phyloP scores from a whole-genome alignment of 2,329 filamentous ascomycete species.

The Cladophialophora yegresii region DNA sequence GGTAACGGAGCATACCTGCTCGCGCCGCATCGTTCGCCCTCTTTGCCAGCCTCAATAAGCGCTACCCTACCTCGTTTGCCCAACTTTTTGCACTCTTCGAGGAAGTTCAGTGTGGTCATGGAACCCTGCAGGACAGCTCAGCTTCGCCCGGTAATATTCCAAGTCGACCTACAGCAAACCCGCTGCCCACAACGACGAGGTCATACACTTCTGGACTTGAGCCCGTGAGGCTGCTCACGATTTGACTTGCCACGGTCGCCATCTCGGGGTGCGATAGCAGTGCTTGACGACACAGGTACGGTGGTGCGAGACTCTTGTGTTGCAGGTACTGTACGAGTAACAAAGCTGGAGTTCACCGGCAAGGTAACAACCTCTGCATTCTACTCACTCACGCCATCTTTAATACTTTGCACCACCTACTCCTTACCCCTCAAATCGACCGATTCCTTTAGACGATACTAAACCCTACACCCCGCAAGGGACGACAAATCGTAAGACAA shows the following conservation, averaged over 20 bases:
- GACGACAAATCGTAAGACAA: constrained; percentile 15
- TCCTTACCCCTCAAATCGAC: constrained; percentile 16
- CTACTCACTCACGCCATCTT: not conserved
- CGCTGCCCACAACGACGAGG: constrained; percentile 46
- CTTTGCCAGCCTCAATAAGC: constrained; percentile 45
- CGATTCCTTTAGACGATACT: not conserved
- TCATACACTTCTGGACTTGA: constrained; percentile 39
- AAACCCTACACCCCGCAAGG: constrained; percentile 18
- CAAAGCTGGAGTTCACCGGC: not conserved
- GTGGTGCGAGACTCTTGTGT: not conserved
- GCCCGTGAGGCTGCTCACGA: constrained; percentile 31
- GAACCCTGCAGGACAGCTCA: constrained; percentile 34
- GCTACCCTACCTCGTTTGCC: constrained; percentile 44
- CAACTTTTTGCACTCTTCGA: constrained; percentile 44
- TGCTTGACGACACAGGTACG: not conserved
- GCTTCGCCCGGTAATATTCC: not conserved
- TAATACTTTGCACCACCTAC: constrained; percentile 3
- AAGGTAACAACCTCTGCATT: not conserved
- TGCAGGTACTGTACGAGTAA: not conserved
- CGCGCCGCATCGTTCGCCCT: constrained; percentile 46
- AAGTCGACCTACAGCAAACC: constrained; percentile 40
- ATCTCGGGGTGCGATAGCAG: constrained; percentile 1
- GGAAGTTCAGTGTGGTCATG: constrained; percentile 46
- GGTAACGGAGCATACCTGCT: constrained; percentile 38
- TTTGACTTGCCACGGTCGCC: constrained; percentile 20